Percentiles rank a stretch among this genome's conserved stretches.
Evolutionary conservation across 2,329 filamentous ascomycete genomes (phyloP).

Genomic region (Ophiostoma montium): DNA sequence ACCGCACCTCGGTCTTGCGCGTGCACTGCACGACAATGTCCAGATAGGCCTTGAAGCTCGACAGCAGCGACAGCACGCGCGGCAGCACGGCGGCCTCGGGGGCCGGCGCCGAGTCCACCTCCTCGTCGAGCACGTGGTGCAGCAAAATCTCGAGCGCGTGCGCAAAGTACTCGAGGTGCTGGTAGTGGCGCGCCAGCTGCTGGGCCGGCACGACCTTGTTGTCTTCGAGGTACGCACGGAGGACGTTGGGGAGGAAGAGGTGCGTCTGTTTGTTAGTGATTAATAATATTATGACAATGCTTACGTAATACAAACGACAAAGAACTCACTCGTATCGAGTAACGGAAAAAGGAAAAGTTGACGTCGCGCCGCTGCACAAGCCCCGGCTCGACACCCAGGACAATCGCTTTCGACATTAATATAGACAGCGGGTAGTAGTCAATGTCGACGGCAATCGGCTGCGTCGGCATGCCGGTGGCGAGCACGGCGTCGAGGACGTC

Average conservation of each 20-base stretch:
- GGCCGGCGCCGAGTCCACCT: constrained; percentile 54
- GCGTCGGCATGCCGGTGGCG: constrained; percentile 55
- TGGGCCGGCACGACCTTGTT: constrained; percentile 71
- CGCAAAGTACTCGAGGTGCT: constrained; percentile 77
- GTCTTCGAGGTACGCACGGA: constrained; percentile 63
- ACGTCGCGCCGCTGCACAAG: constrained; percentile 86
- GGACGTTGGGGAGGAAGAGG: constrained; percentile 77
- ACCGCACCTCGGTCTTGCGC: constrained; percentile 87
- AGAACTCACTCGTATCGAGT: constrained; percentile 63
- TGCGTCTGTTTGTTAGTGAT: constrained; percentile 48
- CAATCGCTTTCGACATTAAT: constrained; percentile 74
- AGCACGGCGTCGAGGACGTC: constrained; percentile 59
- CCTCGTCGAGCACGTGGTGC: constrained; percentile 86
- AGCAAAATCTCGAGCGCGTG: constrained; percentile 86
- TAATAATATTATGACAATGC: neutral
- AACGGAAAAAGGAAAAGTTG: constrained; percentile 79
- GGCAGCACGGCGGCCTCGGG: constrained; percentile 52
- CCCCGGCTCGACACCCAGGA: constrained; percentile 84
- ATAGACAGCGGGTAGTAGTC: constrained; percentile 93
- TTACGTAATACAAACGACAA: neutral
- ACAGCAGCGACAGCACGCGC: constrained; percentile 47
- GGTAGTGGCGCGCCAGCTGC: constrained; percentile 70
- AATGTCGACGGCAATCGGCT: constrained; percentile 63
- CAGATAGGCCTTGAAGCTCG: constrained; percentile 71
- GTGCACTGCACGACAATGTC: constrained; percentile 96